Base-by-base conservation (phyloP, 1,139 yeast species). In the Sugiyamaella novakii region DNA sequence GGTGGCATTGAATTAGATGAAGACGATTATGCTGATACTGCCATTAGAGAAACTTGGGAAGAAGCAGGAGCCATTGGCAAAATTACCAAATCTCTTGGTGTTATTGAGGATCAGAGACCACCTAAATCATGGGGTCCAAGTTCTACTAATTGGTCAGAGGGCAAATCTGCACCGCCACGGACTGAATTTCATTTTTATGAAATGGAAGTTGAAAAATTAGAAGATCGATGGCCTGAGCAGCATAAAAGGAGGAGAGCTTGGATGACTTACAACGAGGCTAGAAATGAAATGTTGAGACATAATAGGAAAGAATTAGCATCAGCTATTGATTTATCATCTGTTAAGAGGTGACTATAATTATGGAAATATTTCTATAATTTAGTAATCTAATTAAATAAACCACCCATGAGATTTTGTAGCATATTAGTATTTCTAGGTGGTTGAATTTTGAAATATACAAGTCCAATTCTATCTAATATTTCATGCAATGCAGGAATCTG, bases 1-100 rank as follows among this genome's bases (percentile, higher is more conserved):
- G 99, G 99, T 27, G 99, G 99, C 0, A 82, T 91, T 47, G 99
- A 92, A 66, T 64, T 67, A 36, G 98, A 92, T 65, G 98, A 92
- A 63, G 73, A 78, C 2, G 78, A 76, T 15, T 59, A 58, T 28
- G 61, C 59, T 49, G 65, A 69, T 47, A 61, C 87, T 5, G 98
- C 98, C 0, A 72, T 77, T 12, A 73, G 99, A 52, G 98, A 92
- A 65, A 87, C 96, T 0, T 92, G 98, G 98, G 98, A 92, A 67
- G 99, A 92, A 67, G 95, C 96, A 0, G 98, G 98, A 0, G 87
- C 85, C 24, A 78, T 78, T 36, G 96, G 96, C 3, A 70, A 66
- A 14, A 75, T 88, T 11, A 59, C 73, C 1, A 59, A 62, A 41
- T 74, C 74, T 52, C 69, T 91, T 39, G 95, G 92, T 0, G 72